phyloP scores from a whole-genome alignment of 2,329 filamentous ascomycete species.

The Conoideocrella luteorostrata region DNA sequence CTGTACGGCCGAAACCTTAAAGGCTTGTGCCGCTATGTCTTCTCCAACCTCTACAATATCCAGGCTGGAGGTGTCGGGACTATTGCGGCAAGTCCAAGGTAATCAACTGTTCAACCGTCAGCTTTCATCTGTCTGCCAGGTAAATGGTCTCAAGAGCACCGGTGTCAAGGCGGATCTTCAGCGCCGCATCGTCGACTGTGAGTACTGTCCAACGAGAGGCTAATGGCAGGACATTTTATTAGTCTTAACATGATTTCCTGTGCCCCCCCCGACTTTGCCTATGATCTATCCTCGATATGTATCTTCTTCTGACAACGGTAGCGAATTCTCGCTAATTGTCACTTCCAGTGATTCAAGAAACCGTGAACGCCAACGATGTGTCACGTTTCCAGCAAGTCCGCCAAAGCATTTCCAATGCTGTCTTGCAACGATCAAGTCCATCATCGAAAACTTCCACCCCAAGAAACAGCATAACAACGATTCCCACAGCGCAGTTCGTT shows the following conservation, averaged over 20 bases:
- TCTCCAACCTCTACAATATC: slow-evolving; percentile 22
- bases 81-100: slow-evolving; percentile 38
- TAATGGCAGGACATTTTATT: too few species aligned
- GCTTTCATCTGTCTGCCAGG: slow-evolving; percentile 68
- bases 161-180: slow-evolving; percentile 84
- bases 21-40: not conserved
- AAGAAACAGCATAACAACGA: slow-evolving; percentile 1
- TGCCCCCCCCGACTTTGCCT: not conserved
- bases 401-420: slow-evolving; percentile 33
- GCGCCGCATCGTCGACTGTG: slow-evolving; percentile 70
- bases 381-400: slow-evolving; percentile 37
- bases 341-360: slow-evolving; percentile 35
- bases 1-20: not conserved
- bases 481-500: slow-evolving; percentile 8
- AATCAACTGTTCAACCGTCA: slow-evolving; percentile 50
- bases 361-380: slow-evolving; percentile 28
- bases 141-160: slow-evolving; percentile 67
- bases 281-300: too few species aligned
- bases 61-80: slow-evolving; percentile 36
- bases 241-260: not conserved
- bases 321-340: slow-evolving; percentile 7
- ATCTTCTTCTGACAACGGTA: too few species aligned
- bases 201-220: too few species aligned
- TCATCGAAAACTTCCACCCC: slow-evolving; percentile 13
- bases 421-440: slow-evolving; percentile 22